phyloP scores from a whole-genome alignment of 2,329 filamentous ascomycete species.

The Colletotrichum kahawae region DNA sequence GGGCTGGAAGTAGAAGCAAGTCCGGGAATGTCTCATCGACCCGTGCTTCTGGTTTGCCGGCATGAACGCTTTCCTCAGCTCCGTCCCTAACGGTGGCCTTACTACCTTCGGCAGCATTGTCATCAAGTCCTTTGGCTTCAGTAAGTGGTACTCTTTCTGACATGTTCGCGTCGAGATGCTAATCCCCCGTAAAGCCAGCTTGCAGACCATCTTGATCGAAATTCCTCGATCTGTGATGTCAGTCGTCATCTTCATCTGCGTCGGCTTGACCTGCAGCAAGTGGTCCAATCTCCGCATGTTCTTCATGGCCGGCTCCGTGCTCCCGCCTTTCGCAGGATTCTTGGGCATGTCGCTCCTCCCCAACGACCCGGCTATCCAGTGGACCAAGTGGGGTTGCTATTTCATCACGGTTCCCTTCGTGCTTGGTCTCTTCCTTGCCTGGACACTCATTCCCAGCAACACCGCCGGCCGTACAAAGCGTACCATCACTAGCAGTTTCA shows the following conservation, averaged over 20 bases:
- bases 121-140: constrained; percentile 39
- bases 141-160: constrained; percentile 18
- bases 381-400: constrained; percentile 41
- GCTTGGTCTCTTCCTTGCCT: constrained; percentile 14
- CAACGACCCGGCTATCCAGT: constrained; percentile 37
- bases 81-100: constrained; percentile 40
- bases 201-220: constrained; percentile 40
- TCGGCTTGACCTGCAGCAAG: constrained; percentile 36
- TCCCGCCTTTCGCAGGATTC: constrained; percentile 40
- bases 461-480: constrained; percentile 51
- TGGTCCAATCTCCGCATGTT: constrained; percentile 39
- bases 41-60: constrained; percentile 43
- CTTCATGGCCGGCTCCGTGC: constrained; percentile 40
- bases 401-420: constrained; percentile 39
- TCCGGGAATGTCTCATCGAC: constrained; percentile 36
- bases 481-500: constrained; percentile 48
- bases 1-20: constrained; percentile 42
- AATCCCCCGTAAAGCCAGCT: constrained; percentile 28
- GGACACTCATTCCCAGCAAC: constrained; percentile 43
- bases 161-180: fast-evolving
- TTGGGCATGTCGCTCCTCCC: constrained; percentile 39
- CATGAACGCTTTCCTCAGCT: constrained; percentile 39
- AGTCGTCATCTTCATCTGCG: constrained; percentile 38
- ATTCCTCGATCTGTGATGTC: constrained; percentile 37
- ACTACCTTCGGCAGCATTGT: constrained; percentile 39